Base-by-base conservation (phyloP, 1,284 basidiomycete genomes). In the Ceratobasidium sp. region DNA sequence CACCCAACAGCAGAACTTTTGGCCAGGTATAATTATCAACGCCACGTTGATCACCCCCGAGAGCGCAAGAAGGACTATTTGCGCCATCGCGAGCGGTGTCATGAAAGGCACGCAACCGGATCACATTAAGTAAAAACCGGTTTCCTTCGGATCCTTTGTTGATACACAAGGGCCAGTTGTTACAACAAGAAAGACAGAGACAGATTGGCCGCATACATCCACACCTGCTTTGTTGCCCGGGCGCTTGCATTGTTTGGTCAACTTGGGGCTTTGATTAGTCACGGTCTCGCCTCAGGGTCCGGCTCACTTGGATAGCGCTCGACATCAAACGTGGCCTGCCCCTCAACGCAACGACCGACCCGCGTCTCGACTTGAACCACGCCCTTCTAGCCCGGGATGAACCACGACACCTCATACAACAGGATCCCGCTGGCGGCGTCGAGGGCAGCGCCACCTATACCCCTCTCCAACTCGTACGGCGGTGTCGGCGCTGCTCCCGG, bases 401-500 rank as follows among this genome's bases (percentile, higher is more conserved):
- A 49, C 68, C 43, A 57, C 56, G 68, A 70, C 37, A 9, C 54
- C 11, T 59, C 52, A 9, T 46, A 59, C 56, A 59, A 52, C 46
- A 62, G 51, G 32, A 51, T 29, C 11, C 70, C 87, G 73, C 83
- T 89, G 76, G 89, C 88, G 1, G 89, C 89, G 65, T 86, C 88
- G 49, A 85, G 89, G 73, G 88, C 92, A 69, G 91, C 92, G 15
- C 92, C 92, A 19, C 89, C 89, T 69, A 90, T 89, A 2, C 92
- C 92, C 4, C 9, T 54, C 46, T 64, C 49, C 44, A 76, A 77
- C 56, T 49, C 77, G 6, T 77, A 76, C 46, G 67, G 59, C 29
- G 78, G 78, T 77, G 92, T 94, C 79, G 93, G 93, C 69, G 92
- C 89, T 56, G 92, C 92, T 6, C 92, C 92, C 17, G 89, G 29